Percentiles rank a stretch among this genome's conserved stretches.
These are phyloP conservation scores for Auricularia auricula-judae DNA, from an alignment of 768 basidiomycete genomes.

Conservation along the genomic window DNA sequence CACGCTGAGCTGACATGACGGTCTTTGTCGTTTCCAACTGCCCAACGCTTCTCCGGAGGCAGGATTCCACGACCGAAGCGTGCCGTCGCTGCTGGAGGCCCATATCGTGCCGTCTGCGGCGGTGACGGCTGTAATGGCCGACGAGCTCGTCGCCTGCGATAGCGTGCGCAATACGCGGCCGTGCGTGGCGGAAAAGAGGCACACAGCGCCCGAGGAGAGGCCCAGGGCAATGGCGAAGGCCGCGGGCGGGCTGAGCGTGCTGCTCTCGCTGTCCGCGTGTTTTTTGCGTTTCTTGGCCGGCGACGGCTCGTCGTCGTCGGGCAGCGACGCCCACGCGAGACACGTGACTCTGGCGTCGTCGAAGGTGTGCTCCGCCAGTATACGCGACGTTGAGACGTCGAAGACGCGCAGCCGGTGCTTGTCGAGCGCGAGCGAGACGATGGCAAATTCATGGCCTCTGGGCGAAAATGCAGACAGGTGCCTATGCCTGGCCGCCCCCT, in stretches of 20 bases:
- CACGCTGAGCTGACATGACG: conserved; percentile 41
- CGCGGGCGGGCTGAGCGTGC: conserved; percentile 15
- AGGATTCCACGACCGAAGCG: conserved; percentile 47
- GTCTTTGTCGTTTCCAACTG: conserved; percentile 44
- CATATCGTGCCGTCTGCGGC: conserved; percentile 28
- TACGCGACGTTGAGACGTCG: conserved; percentile 42
- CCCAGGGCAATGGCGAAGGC: conserved; percentile 44
- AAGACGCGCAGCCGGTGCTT: conserved; percentile 62
- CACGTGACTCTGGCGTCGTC: conserved; percentile 46
- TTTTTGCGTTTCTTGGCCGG: conserved; percentile 48
- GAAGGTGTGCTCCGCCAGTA: conserved; percentile 41
- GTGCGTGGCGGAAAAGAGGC: conserved; percentile 52
- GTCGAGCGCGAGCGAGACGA: conserved; percentile 55
- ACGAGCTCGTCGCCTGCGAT: conserved; percentile 41
- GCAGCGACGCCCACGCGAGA: conserved; percentile 35
- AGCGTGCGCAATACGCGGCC: conserved; percentile 44
- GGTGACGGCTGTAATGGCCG: conserved; percentile 41
- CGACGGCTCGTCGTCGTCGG: conserved; percentile 20
- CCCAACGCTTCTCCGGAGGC: conserved; percentile 36
- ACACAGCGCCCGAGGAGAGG: conserved; percentile 46
- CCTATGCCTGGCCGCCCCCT: conserved; percentile 32
- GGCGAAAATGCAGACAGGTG: conserved; percentile 50
- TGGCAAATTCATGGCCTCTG: conserved; percentile 43
- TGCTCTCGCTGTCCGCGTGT: conserved; percentile 19
- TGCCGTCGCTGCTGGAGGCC: conserved; percentile 49